Base-by-base conservation (phyloP, 2,329 filamentous ascomycete genomes). In the Nothophoma quercina region DNA sequence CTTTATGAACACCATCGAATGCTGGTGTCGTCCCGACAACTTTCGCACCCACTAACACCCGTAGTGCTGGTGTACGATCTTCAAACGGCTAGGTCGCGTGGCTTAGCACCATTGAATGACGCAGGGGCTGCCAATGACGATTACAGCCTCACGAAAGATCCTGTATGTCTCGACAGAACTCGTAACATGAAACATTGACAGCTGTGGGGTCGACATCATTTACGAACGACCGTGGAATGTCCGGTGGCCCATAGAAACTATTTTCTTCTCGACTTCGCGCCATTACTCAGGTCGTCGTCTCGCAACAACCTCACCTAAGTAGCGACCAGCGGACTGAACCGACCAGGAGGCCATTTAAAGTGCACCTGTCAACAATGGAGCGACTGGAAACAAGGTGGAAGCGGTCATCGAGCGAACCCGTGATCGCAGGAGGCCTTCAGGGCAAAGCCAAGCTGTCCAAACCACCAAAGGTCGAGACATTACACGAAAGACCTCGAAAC, bases 91-190 rank as follows among this genome's bases (percentile, higher is more conserved):
- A 51, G 41, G 9, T 30, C 10, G 39, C 18, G 50, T 53, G 50
- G 50, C 50, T 53, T 42, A 53, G 50, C 50, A 47, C 34, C 35
- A 46, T 43, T 39, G 50, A 10, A 53, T 53, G 50, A 53, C 50
- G 50, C 42, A 45, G 16, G n/a, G 23, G 30, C 42, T 42, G 25
- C 43, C 38, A 53, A 47, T 47, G 43, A 53, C 50, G 50, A 29
- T 43, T 26, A 16, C 26, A 34, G 43, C 36, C 49, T 47, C 15
- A 18, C 18, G 22, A 21, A 16, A n/a, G 29, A 41, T 41, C 35
- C 35, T 40, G 48, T 41, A 46, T 32, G 41, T 46, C 23, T 41
- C 13, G 7, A 34, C 16, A 16, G 26, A 38, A 26, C 29, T 34
- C 41, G 41, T 46, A 46, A 29, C 41, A 9, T 46, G 49, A 51